Percentiles rank a stretch among this genome's conserved stretches.
Evolutionary conservation across 1,139 yeast species (phyloP).

Genomic region (Taphrina populina): DNA sequence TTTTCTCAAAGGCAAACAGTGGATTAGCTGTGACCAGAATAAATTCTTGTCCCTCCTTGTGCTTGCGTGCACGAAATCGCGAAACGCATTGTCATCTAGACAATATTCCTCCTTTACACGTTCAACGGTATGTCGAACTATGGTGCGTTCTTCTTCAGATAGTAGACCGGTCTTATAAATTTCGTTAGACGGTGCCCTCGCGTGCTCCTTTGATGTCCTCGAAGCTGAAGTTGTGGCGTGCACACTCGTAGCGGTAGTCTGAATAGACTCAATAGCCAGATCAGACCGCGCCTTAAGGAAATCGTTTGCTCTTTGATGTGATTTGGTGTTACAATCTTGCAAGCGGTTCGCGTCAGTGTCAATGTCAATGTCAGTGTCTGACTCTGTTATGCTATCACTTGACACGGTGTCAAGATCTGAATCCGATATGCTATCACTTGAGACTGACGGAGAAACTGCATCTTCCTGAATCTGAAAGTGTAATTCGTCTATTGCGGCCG

Average conservation of each 20-base stretch:
- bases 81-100: neutral
- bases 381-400: too few species aligned
- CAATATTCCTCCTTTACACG: neutral
- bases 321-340: neutral
- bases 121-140: neutral
- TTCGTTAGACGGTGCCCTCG: neutral
- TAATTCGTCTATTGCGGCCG: too few species aligned
- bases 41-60: neutral
- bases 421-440: too few species aligned
- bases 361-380: too few species aligned
- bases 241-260: neutral
- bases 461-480: too few species aligned
- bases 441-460: too few species aligned
- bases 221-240: neutral
- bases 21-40: neutral
- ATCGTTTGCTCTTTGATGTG: neutral
- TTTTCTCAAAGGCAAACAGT: conserved; percentile 6
- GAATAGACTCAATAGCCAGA: neutral
- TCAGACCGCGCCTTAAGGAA: neutral
- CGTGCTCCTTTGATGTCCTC: conserved; percentile 1
- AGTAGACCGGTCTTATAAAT: neutral
- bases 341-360: neutral
- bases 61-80: neutral
- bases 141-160: neutral
- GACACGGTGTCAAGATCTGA: too few species aligned